A percentile compares a stretch with the other conserved stretches of the same genome.
These are phyloP conservation scores for Pterocarpus macrocarpus DNA, from an alignment of 306 rosid species.

Conservation along the genomic window DNA sequence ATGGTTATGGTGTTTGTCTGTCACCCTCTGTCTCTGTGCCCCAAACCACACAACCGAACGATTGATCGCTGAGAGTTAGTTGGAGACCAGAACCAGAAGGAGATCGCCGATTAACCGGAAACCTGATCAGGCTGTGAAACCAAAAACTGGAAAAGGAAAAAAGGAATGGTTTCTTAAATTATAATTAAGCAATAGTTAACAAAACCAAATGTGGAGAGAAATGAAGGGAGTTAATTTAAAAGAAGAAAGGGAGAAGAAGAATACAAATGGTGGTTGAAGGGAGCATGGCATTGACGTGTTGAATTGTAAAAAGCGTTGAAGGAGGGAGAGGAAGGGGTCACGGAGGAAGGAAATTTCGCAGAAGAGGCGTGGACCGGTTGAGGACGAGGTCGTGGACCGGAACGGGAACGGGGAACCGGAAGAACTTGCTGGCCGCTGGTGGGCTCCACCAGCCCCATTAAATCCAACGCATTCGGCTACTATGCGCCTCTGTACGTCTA, in stretches of 20 bases:
- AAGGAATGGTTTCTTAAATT: slow-evolving; percentile 11
- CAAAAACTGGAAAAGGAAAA: background rate
- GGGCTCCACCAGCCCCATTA: slow-evolving; percentile 48
- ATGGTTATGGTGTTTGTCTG: background rate
- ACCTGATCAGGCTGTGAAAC: slow-evolving; percentile 33
- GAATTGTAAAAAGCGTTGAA: slow-evolving; percentile 39
- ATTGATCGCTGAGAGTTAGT: slow-evolving; percentile 18
- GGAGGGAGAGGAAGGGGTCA: background rate
- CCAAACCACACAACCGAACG: slow-evolving; percentile 35
- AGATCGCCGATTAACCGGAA: slow-evolving; percentile 46
- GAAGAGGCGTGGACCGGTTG: slow-evolving; percentile 53
- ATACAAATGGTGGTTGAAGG: slow-evolving; percentile 34
- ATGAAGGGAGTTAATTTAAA: slow-evolving; percentile 11
- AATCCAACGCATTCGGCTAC: slow-evolving; percentile 47
- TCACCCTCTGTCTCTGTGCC: slow-evolving; percentile 23
- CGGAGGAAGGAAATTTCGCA: slow-evolving; percentile 47
- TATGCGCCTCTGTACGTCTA: slow-evolving; percentile 20
- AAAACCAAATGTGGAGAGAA: background rate
- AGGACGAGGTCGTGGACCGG: slow-evolving; percentile 54
- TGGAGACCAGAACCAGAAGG: slow-evolving; percentile 29
- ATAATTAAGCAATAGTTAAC: background rate
- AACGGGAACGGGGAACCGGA: slow-evolving; percentile 13
- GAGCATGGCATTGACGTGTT: slow-evolving; percentile 43
- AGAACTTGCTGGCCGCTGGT: slow-evolving; percentile 48
- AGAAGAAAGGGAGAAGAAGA: background rate